Evolutionary conservation across 805 yeast genomes (phyloP), one percentile per base, ranked within the genome.

Genomic region (Candida silvatica): DNA sequence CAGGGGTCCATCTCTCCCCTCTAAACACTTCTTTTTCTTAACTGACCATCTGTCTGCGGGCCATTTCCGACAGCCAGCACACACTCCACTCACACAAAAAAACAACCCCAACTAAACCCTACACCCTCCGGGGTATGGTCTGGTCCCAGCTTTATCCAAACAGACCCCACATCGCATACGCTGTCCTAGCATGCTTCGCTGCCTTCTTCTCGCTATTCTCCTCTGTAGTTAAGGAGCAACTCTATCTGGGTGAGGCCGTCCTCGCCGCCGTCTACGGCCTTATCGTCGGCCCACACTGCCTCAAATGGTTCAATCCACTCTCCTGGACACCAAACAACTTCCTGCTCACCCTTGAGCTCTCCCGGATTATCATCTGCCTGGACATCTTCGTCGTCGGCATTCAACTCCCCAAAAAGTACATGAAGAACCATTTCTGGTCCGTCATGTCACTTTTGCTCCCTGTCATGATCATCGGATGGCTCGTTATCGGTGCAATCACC

Each of bases 321-420:
- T 48, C 62, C 2, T 73, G 79, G 79, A 17, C 18, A 5, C 74
- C 74, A 4, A 67, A 73, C 39, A 52, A 66, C 19, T 69, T 66
- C 34, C 60, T 60, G 35, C 61, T 74, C 35, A 74, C 81, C 1
- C 51, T 71, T 42, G 78, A 75, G 39, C 61, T 77, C 27, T 63
- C 78, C 39, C 59, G 85, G 24, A 66, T 79, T 4, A 78, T 79
- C 6, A 61, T 79, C 42, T 76, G 80, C 46, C 69, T 80, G 37
- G 86, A 80, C 57, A 73, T 79, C 31, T 75, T 76, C 39, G 72
- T 82, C 2, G 80, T 76, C 25, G 80, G 83, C 4, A 80, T 77
- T 17, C 82, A 79, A 51, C 62, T 79, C 40, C 87, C 87, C 9
- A 64, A 74, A 29, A 73, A 74, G 45, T 79, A 78, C 46, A 64